phyloP scores from a whole-genome alignment of 2,329 filamentous ascomycete species.

The Arthrinium puccinioides region DNA sequence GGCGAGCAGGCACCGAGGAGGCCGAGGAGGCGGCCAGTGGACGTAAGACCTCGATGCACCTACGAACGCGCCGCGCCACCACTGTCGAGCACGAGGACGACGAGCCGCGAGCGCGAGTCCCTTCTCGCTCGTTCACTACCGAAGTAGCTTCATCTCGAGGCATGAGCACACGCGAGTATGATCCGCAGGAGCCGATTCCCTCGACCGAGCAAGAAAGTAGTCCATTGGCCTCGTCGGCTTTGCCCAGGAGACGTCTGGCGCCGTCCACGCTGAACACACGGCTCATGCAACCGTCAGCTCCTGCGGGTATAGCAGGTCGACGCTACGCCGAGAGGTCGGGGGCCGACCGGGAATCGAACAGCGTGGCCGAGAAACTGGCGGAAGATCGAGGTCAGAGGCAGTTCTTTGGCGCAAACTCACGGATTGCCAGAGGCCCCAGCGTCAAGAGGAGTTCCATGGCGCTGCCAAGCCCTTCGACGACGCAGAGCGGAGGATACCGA shows the following conservation, averaged over 20 bases:
- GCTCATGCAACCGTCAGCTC: conserved; percentile 30
- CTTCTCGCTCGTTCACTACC: conserved; percentile 51
- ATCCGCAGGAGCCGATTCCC: not conserved
- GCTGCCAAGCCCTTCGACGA: conserved; percentile 30
- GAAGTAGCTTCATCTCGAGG: conserved; percentile 37
- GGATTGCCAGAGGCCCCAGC: conserved; percentile 38
- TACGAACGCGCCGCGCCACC: conserved; percentile 13
- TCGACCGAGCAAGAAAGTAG: not conserved
- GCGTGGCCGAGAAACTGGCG: conserved; percentile 25
- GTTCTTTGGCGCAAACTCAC: conserved; percentile 32
- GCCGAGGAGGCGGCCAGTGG: conserved; percentile 32
- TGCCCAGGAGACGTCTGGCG: conserved; percentile 47
- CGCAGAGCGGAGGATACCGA: conserved; percentile 36
- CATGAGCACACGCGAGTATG: conserved; percentile 17
- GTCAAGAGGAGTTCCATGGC: conserved; percentile 33
- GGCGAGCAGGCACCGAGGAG: conserved; percentile 39
- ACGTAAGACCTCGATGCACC: conserved; percentile 34
- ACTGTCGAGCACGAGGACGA: conserved; percentile 41
- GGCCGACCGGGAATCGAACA: conserved; percentile 25
- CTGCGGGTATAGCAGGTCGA: conserved; percentile 27
- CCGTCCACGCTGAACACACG: conserved; percentile 42
- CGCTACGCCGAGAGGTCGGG: conserved; percentile 39
- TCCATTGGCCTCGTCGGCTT: conserved; percentile 31
- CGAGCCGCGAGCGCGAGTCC: conserved; percentile 38
- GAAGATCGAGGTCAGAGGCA: conserved; percentile 38